Percentiles rank a stretch among this genome's conserved stretches.
Conservation (phyloP, 1,284 basidiomycete species). For the Pseudozyma hubeiensis region DNA sequence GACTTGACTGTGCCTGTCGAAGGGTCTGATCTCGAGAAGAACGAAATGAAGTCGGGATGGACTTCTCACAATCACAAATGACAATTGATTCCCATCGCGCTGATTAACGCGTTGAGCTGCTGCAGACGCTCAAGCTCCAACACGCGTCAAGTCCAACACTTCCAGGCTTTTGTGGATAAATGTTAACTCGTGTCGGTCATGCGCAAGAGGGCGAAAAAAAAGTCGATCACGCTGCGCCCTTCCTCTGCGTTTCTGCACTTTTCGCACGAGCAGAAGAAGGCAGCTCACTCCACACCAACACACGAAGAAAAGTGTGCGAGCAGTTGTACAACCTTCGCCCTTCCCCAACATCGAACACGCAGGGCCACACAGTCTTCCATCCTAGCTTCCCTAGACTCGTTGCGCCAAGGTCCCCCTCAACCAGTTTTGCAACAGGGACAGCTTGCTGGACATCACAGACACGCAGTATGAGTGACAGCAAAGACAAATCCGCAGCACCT, state of each 20-base stretch:
- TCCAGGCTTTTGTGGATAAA: background rate
- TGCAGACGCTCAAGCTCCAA: background rate
- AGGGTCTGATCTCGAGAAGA: background rate
- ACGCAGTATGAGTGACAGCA: constrained; percentile 37
- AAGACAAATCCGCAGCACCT: constrained; percentile 28
- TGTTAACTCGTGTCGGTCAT: constrained; percentile 11
- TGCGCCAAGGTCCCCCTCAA: too few species aligned
- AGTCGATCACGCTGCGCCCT: constrained; percentile 30
- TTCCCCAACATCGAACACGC: background rate
- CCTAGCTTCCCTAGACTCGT: too few species aligned
- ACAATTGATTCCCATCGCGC: constrained; percentile 5
- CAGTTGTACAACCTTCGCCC: background rate
- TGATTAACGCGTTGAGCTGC: constrained; percentile 30
- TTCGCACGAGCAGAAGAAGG: constrained; percentile 20
- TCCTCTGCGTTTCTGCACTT: background rate
- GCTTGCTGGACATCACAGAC: too few species aligned
- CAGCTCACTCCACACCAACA: constrained; percentile 38
- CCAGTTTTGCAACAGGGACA: too few species aligned
- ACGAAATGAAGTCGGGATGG: background rate
- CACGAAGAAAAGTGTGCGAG: constrained; percentile 24
- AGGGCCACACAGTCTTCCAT: background rate
- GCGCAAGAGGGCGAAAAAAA: background rate
- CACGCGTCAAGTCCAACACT: constrained; percentile 36
- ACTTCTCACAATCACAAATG: background rate
- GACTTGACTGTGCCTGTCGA: background rate